Evolutionary conservation across 2,329 filamentous ascomycete genomes (phyloP).

Genomic region (Metarhizium guizhouense): DNA sequence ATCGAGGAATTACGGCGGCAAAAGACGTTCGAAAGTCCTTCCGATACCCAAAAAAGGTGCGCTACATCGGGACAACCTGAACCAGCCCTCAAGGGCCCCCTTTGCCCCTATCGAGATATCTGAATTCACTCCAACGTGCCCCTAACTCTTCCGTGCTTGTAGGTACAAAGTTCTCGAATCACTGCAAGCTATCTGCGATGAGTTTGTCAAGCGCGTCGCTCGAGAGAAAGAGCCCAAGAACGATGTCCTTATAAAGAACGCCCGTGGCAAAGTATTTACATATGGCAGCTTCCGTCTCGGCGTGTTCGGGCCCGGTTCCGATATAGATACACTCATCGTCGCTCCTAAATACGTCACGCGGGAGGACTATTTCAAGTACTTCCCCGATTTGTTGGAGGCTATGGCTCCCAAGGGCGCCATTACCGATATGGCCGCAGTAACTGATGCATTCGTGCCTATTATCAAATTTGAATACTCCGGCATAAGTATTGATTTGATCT

Average conservation of each 20-base stretch:
- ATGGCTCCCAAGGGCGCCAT: slow-evolving; percentile 74
- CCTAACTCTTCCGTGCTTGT: not conserved
- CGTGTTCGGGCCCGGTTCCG: slow-evolving; percentile 88
- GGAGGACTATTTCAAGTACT: slow-evolving; percentile 86
- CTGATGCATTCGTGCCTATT: slow-evolving; percentile 89
- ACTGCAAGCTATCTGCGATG: slow-evolving; percentile 70
- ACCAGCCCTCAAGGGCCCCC: slow-evolving; percentile 4
- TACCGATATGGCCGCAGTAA: slow-evolving; percentile 74
- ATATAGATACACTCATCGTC: slow-evolving; percentile 94
- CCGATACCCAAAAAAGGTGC: slow-evolving; percentile 78
- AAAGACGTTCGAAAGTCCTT: slow-evolving; percentile 81
- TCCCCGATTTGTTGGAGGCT: slow-evolving; percentile 68
- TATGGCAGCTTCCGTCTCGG: slow-evolving; percentile 94
- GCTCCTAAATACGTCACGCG: slow-evolving; percentile 82
- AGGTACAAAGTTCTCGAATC: slow-evolving; percentile 67
- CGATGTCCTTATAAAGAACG: slow-evolving; percentile 68
- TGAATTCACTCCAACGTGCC: not conserved
- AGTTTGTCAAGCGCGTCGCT: slow-evolving; percentile 80
- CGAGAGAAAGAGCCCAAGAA: slow-evolving; percentile 62
- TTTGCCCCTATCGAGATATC: not conserved
- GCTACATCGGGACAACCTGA: not conserved
- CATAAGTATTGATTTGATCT: slow-evolving; percentile 93
- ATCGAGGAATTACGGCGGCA: slow-evolving; percentile 78
- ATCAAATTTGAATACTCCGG: slow-evolving; percentile 91
- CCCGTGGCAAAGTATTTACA: slow-evolving; percentile 87